Evolutionary conservation across 495 filamentous ascomycete genomes (phyloP).

Genomic region (Tuber umbilicatum): DNA sequence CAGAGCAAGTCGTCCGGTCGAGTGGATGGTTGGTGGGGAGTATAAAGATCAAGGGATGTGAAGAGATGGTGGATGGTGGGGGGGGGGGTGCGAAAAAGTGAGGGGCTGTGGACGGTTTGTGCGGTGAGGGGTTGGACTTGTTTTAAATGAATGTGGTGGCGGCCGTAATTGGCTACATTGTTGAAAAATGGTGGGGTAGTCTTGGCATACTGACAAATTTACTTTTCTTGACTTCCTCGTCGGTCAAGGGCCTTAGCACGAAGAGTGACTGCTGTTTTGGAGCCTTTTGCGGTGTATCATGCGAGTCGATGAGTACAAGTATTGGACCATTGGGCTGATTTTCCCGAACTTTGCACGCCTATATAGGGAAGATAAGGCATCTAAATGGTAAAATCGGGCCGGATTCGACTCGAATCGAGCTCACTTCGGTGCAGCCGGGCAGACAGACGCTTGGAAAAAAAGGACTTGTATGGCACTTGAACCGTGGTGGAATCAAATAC

Average conservation of each 20-base stretch:
- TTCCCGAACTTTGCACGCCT: neutral
- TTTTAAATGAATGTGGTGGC: slow-evolving; percentile 27
- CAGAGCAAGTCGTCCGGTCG: slow-evolving; percentile 32
- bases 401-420: neutral
- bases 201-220: slow-evolving; percentile 27
- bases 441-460: neutral
- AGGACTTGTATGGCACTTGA: neutral
- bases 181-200: slow-evolving; percentile 9
- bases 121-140: slow-evolving; percentile 28
- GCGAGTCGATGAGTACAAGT: neutral
- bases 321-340: neutral
- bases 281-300: neutral
- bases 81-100: slow-evolving; percentile 36
- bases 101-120: slow-evolving; percentile 29
- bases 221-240: slow-evolving; percentile 21
- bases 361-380: neutral
- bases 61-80: slow-evolving; percentile 18
- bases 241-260: neutral
- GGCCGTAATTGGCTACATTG: slow-evolving; percentile 16
- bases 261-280: slow-evolving; percentile 33
- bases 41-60: slow-evolving; percentile 37
- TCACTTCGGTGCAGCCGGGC: neutral
- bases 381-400: neutral
- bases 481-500: neutral
- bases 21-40: slow-evolving; percentile 36